Base-by-base conservation (phyloP, 805 yeast species). In the Kuraishia capsulata region DNA sequence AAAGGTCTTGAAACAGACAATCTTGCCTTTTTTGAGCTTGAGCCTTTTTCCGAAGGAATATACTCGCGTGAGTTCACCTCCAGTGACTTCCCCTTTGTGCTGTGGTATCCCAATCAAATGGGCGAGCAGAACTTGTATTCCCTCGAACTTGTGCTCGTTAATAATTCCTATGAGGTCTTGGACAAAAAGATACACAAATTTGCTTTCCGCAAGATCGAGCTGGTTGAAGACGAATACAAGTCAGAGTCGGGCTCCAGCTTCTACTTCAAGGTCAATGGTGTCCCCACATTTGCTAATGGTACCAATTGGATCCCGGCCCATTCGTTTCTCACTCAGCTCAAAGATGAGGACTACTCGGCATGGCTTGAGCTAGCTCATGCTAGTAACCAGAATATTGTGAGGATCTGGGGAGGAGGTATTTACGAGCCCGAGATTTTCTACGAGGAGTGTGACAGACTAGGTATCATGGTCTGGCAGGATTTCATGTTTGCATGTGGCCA, bases 401-500 rank as follows among this genome's bases (percentile, higher is more conserved):
- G 75, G 30, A 61, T 68, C 2, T 70, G 75, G 75, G 76, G 69
- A 5, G 76, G 76, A 21, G 76, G 76, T 2, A 53, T 50, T 42
- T 70, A 64, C 43, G 75, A 70, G 42, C 49, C 45, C 20, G 71
- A 67, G 23, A 29, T 42, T 5, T 65, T 70, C 44, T 70, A 70
- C 46, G 53, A 58, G 20, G 61, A 57, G 41, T 70, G 75, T 50
- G 75, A 69, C 44, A 36, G 57, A 16, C 42, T 55, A 3, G 74
- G 74, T 3, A 38, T 73, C 9, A 33, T 73, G 46, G 66, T 73
- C 6, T 73, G 76, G 75, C 78, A 73, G 39, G 78, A 73, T 46
- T 69, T 72, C 48, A 65, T 71, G 76, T 72, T 73, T 57, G 77
- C 73, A 2, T 72, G 78, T 54, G 78, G 76, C 1, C 71, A 65